Evolutionary conservation across 2,329 filamentous ascomycete species (phyloP).

Genomic region (Fonsecaea pedrosoi): DNA sequence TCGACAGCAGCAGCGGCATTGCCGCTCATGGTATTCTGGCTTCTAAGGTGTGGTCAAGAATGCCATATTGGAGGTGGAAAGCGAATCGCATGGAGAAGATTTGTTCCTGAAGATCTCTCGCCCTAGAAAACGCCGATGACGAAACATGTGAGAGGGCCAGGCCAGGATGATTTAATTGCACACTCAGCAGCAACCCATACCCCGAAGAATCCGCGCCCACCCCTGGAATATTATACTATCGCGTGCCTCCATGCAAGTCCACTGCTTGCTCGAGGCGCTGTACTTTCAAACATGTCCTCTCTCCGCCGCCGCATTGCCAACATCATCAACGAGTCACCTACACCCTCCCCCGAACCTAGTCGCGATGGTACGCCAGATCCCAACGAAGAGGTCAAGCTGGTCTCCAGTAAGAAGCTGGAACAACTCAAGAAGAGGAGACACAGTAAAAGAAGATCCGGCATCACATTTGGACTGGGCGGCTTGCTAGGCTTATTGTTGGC

Average conservation of each 20-base stretch:
- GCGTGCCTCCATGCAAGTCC: constrained; percentile 6
- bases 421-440: constrained; percentile 44
- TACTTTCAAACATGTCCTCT: constrained; percentile 44
- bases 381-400: constrained; percentile 56
- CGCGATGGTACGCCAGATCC: constrained; percentile 39
- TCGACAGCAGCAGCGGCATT: constrained; percentile 28
- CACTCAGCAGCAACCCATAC: constrained; percentile 9
- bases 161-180: neutral
- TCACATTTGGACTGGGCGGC: constrained; percentile 86
- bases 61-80: constrained; percentile 23
- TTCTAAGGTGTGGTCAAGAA: constrained; percentile 6
- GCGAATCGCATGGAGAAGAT: neutral
- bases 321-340: constrained; percentile 43
- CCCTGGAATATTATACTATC: neutral
- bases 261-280: constrained; percentile 9
- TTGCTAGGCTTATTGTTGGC: constrained; percentile 89
- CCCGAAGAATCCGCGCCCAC: constrained; percentile 6
- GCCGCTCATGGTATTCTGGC: constrained; percentile 29
- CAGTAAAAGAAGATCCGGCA: constrained; percentile 75
- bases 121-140: constrained; percentile 13
- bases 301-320: constrained; percentile 53
- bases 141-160: constrained; percentile 22
- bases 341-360: constrained; percentile 36
- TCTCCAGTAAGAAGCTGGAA: constrained; percentile 58
- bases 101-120: constrained; percentile 31